phyloP scores from a whole-genome alignment of 2,329 filamentous ascomycete genomes.

The Amylocarpus encephaloides region DNA sequence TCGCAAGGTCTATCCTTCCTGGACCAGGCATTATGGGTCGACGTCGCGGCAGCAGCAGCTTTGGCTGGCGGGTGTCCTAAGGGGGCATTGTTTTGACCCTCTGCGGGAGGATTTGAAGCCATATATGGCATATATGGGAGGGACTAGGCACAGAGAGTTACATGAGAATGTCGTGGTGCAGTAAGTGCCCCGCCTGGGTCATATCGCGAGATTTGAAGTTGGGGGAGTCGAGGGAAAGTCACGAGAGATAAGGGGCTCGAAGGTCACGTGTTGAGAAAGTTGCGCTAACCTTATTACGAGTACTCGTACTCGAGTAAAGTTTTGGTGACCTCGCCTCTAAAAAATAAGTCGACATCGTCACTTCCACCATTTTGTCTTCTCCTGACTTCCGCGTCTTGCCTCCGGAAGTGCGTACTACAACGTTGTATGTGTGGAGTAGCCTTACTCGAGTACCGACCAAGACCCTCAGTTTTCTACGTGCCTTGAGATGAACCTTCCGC shows the following conservation, averaged over 20 bases:
- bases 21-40: slow-evolving; percentile 19
- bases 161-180: not conserved
- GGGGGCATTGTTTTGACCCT: slow-evolving; percentile 8
- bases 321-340: too few relatives aligned
- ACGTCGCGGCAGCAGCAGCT: slow-evolving; percentile 5
- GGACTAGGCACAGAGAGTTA: not conserved
- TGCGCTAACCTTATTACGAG: slow-evolving; percentile 2
- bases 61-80: too few relatives aligned
- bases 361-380: not conserved
- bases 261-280: not conserved
- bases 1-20: slow-evolving; percentile 63
- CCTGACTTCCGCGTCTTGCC: not conserved
- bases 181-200: not conserved
- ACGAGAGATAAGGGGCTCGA: slow-evolving; percentile 5
- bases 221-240: not conserved
- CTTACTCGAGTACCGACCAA: too few relatives aligned
- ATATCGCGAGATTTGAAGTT: slow-evolving; percentile 7
- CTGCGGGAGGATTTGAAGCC: slow-evolving; percentile 11
- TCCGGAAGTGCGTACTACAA: too few relatives aligned
- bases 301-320: too few relatives aligned
- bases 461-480: too few relatives aligned
- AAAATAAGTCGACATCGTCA: too few relatives aligned
- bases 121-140: slow-evolving; percentile 13
- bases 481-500: too few relatives aligned
- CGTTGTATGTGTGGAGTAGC: too few relatives aligned